Evolutionary conservation across 2,329 filamentous ascomycete species (phyloP).

Genomic region (Parastagonospora avenae): DNA sequence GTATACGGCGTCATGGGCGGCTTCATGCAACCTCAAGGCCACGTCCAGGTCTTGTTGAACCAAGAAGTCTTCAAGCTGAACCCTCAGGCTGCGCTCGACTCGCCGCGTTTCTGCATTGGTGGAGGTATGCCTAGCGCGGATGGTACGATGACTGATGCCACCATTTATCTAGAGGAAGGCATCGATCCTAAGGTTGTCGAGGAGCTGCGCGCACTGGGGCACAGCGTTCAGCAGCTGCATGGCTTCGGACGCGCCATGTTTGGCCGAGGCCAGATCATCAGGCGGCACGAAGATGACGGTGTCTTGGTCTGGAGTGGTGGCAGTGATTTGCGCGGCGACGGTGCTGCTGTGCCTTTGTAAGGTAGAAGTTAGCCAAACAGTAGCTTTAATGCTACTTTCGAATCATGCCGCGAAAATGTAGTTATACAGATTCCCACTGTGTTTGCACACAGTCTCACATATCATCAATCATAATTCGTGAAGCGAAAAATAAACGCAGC

Average conservation of each 20-base stretch:
- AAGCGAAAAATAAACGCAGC: neutral
- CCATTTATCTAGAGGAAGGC: conserved; percentile 81
- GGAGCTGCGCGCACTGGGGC: conserved; percentile 71
- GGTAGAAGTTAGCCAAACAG: no score
- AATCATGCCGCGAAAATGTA: no score
- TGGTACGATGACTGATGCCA: conserved; percentile 63
- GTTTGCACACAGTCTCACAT: no score
- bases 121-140: conserved; percentile 68
- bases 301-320: conserved; percentile 81
- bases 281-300: conserved; percentile 76
- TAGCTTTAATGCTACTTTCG: no score
- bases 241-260: conserved; percentile 73
- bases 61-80: conserved; percentile 81
- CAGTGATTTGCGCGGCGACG: conserved; percentile 87
- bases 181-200: conserved; percentile 71
- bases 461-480: neutral
- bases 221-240: conserved; percentile 71
- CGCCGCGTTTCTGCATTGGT: conserved; percentile 87
- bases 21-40: conserved; percentile 98
- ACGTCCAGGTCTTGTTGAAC: conserved; percentile 89
- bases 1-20: conserved; percentile 98
- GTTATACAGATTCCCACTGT: no score
- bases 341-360: conserved; percentile 63
- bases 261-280: conserved; percentile 85
- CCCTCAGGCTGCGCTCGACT: conserved; percentile 87